Evolutionary conservation across 768 basidiomycete species (phyloP), one percentile per base, ranked within the genome.

Genomic region (Clathrus columnatus): DNA sequence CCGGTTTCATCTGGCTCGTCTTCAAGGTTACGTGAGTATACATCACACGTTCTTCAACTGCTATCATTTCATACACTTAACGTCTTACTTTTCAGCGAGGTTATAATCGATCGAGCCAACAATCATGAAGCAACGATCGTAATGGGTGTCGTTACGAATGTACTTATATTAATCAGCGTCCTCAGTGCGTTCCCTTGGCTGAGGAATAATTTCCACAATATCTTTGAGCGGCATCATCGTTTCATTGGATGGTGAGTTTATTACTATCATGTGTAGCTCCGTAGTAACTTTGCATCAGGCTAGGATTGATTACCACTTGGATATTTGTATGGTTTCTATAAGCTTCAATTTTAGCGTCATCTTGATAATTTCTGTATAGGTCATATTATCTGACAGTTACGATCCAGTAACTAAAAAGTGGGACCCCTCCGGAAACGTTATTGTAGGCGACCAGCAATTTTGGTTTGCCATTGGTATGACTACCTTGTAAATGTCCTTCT

Each of bases 161-260:
- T 84, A 7, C 68, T 75, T 3, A 73, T 88, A 42, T 71, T 81
- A 57, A 67, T 84, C 56, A 82, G 80, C 45, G 75, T 83, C 42
- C 64, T 77, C 44, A 80, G 84, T 43, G 87, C 85, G 11, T 77
- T 88, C 64, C 87, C 87, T 26, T 87, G 85, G 84, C 78, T 90
- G 46, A 76, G 87, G 59, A 88, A 88, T 61, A 81, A 79, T 10
- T 84, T 87, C 61, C 87, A 89, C 73, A 88, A 88, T 64, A 78
- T 87, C 18, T 90, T 90, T 61, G 87, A 90, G 66, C 79, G 85
- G 50, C 82, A 85, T 59, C 87, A 90, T 65, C 80, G 87, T 8
- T 88, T 89, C 68, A 72, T 85, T 54, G 87, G 87, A 42, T 90
- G 87, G 86, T 53, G 21, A 18, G 30, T 29, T 51, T n/a, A 14